Conservation (phyloP, 495 filamentous ascomycete genomes). For the Aspergillus steynii region DNA sequence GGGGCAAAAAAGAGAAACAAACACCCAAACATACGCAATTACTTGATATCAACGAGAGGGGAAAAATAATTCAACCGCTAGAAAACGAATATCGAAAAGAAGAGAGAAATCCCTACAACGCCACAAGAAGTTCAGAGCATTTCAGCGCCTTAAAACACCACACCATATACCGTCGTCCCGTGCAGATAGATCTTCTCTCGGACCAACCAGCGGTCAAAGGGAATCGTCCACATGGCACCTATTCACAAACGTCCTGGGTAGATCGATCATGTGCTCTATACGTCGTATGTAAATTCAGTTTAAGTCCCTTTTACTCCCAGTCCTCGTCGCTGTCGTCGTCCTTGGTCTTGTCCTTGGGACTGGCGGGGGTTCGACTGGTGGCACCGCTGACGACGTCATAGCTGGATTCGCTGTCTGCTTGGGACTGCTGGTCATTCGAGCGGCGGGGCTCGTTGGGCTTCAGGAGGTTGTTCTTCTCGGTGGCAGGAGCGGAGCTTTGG, state of each 20-base stretch:
- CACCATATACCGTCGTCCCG: background rate
- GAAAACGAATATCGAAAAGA: background rate
- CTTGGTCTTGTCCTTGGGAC: constrained; percentile 67
- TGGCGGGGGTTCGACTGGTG: constrained; percentile 73
- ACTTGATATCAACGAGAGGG: background rate
- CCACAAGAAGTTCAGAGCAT: constrained; percentile 1
- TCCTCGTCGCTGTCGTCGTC: constrained; percentile 69
- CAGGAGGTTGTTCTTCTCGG: constrained; percentile 38
- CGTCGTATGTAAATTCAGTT: background rate
- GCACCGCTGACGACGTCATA: constrained; percentile 91
- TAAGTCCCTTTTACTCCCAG: constrained; percentile 66
- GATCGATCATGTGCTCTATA: background rate
- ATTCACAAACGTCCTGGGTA: background rate
- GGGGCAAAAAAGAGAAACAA: too few species aligned
- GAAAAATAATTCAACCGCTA: background rate
- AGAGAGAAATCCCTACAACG: constrained; percentile 9
- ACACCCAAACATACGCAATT: background rate
- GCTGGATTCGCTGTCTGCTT: constrained; percentile 85
- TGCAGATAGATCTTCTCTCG: constrained; percentile 5
- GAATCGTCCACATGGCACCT: background rate
- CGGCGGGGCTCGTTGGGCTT: constrained; percentile 69
- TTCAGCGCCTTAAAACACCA: constrained; percentile 16
- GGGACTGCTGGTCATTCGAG: constrained; percentile 82
- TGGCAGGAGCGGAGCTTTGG: constrained; percentile 24
- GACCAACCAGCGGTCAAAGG: constrained; percentile 23